Conservation (phyloP, 495 filamentous ascomycete species). For the Aspergillus taichungensis region DNA sequence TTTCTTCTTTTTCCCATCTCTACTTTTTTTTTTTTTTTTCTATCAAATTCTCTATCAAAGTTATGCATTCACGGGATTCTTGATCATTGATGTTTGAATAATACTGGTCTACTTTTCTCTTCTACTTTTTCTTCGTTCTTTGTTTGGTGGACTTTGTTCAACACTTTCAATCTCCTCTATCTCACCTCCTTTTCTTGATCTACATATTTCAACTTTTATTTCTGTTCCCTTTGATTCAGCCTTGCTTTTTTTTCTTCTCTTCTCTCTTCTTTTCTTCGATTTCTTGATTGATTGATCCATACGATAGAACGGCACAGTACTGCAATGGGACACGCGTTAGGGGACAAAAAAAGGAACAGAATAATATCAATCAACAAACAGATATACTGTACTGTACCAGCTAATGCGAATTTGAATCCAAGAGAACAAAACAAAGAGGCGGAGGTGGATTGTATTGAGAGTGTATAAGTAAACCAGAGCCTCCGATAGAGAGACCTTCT, state of each 20-base stretch:
- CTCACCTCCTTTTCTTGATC: background rate
- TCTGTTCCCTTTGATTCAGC: background rate
- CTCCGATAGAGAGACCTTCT: too few species aligned
- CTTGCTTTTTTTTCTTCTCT: background rate
- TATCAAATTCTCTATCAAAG: background rate
- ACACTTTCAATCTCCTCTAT: background rate
- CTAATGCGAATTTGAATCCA: too few species aligned
- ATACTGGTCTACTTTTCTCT: slow-evolving; percentile 8
- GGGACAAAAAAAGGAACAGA: background rate
- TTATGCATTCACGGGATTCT: background rate
- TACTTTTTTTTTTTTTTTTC: slow-evolving; percentile 9
- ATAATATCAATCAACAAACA: too few species aligned
- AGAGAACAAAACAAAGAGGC: too few species aligned
- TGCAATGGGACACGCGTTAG: too few species aligned
- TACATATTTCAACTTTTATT: background rate
- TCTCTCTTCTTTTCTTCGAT: slow-evolving; percentile 1
- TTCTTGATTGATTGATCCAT: slow-evolving; percentile 4
- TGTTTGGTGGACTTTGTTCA: background rate
- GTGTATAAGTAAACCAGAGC: too few species aligned
- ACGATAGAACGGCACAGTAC: background rate
- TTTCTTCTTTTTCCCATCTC: slow-evolving; percentile 1
- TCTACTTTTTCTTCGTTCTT: slow-evolving; percentile 8
- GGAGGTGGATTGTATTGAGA: too few species aligned
- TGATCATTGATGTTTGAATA: too few species aligned
- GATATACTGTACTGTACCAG: too few species aligned